phyloP scores from a whole-genome alignment of 805 yeast species.

The Wickerhamomyces pijperi region DNA sequence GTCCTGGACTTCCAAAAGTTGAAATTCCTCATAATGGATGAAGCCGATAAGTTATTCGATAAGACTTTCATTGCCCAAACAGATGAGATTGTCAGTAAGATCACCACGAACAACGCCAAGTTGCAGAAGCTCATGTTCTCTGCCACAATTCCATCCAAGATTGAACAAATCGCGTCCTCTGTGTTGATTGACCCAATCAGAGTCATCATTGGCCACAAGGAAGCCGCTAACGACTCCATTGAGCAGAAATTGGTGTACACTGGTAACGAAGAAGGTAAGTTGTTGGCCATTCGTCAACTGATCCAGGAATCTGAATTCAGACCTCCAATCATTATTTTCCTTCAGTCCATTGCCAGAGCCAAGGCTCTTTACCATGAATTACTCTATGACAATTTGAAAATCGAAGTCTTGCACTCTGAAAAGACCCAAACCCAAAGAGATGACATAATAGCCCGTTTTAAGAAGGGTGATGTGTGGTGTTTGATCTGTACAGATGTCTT shows the following conservation, averaged over 20 bases:
- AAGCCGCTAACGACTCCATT: slow-evolving; percentile 78
- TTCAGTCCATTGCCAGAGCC: slow-evolving; percentile 88
- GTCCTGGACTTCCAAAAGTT: slow-evolving; percentile 51
- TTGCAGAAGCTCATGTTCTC: slow-evolving; percentile 69
- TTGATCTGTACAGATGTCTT: slow-evolving; percentile 92
- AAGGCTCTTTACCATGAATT: slow-evolving; percentile 91
- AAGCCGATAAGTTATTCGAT: slow-evolving; percentile 90
- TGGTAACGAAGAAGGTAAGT: slow-evolving; percentile 93
- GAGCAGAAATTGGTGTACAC: slow-evolving; percentile 78
- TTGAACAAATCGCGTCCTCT: slow-evolving; percentile 76
- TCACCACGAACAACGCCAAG: slow-evolving; percentile 25
- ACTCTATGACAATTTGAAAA: slow-evolving; percentile 82
- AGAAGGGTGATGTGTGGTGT: slow-evolving; percentile 89
- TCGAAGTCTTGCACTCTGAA: slow-evolving; percentile 94
- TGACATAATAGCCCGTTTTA: slow-evolving; percentile 72
- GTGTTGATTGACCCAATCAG: slow-evolving; percentile 74
- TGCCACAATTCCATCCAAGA: slow-evolving; percentile 90
- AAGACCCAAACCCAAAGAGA: slow-evolving; percentile 84
- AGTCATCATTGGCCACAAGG: slow-evolving; percentile 84
- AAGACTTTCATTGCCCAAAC: slow-evolving; percentile 82
- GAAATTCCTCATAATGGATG: slow-evolving; percentile 80
- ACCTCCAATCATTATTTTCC: slow-evolving; percentile 87
- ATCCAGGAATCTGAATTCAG: slow-evolving; percentile 72
- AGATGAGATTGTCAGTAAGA: slow-evolving; percentile 58
- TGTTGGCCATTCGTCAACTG: slow-evolving; percentile 84